Base-by-base conservation (phyloP, 1,284 basidiomycete genomes). In the Vanrija humicola region DNA sequence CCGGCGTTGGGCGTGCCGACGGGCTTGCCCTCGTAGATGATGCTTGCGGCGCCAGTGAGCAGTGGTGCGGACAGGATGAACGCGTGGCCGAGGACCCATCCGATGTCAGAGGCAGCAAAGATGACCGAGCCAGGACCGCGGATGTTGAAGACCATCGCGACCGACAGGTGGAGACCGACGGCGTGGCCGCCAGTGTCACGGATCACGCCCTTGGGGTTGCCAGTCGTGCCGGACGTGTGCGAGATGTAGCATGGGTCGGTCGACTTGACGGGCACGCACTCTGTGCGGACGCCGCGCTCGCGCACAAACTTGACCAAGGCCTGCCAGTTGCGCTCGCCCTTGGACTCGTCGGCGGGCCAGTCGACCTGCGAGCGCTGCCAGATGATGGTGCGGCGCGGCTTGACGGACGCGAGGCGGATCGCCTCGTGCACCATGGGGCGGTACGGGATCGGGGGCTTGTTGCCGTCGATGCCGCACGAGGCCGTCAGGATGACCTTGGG, bases 11-110 rank as follows among this genome's bases (percentile, higher is more conserved):
- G 93, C 16, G 71, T 50, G 80, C 96, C 96, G 60, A 95, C 85
- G 34, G 93, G 94, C 12, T 93, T 97, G 47, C 87, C 89, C 79
- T 96, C 94, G 77, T 96, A 96, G 54, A 96, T 86, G 62, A 86
- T 87, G 14, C 93, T 95, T 7, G 89, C 83, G 34, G 90, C 87
- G 58, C 93, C 93, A 71, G 59, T 67, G 57, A 84, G 81, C 51
- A 96, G 60, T 2, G 83, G 94, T 12, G 93, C 93, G 74, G 95
- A 96, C 61, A 96, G 82, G 73, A 96, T 95, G 79, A 95, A 93
- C 12, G 89, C 89, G 79, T 96, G 93, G 26, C 93, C 93, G 6
- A 93, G 96, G 77, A 97, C 94, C 93, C 93, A 97, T 63, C 93
- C 93, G 52, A 97, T 83, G 70, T 97, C 93, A 54, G 93, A 94